Percentiles rank a stretch among this genome's conserved stretches.
Evolutionary conservation across 768 basidiomycete species (phyloP).

Genomic region (Suillus fuscotomentosus): DNA sequence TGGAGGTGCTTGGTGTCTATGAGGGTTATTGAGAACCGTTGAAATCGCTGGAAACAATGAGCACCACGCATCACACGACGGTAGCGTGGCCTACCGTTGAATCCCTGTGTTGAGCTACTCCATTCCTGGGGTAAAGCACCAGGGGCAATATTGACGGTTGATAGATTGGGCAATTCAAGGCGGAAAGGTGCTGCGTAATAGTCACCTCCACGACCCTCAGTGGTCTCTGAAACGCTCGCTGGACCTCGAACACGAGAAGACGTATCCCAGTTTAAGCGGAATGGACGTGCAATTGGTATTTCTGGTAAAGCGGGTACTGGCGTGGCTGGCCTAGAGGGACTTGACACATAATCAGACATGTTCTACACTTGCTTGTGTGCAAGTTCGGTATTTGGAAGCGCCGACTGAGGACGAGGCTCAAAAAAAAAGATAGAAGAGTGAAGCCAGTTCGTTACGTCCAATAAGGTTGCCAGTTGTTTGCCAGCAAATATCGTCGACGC

Average conservation of each 20-base stretch:
- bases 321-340: slow-evolving; percentile 56
- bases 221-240: slow-evolving; percentile 72
- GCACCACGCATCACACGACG: not conserved
- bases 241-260: slow-evolving; percentile 57
- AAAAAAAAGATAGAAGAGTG: not conserved
- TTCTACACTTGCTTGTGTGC: not conserved
- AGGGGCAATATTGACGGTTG: slow-evolving; percentile 45
- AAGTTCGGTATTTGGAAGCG: not conserved
- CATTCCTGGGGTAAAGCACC: slow-evolving; percentile 61
- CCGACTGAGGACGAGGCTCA: not conserved
- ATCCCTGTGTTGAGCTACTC: slow-evolving; percentile 83
- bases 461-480: not conserved
- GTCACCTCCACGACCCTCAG: slow-evolving; percentile 63
- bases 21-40: slow-evolving; percentile 89
- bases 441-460: not conserved
- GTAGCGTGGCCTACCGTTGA: slow-evolving; percentile 64
- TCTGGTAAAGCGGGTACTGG: slow-evolving; percentile 47
- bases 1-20: slow-evolving; percentile 80
- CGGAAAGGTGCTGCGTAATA: slow-evolving; percentile 46
- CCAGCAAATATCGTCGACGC: not conserved
- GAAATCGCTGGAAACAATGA: slow-evolving; percentile 71
- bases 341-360: slow-evolving; percentile 47
- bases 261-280: slow-evolving; percentile 77
- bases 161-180: slow-evolving; percentile 45
- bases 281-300: slow-evolving; percentile 52